phyloP scores from a whole-genome alignment of 2,329 filamentous ascomycete species.

The Diplodia seriata region DNA sequence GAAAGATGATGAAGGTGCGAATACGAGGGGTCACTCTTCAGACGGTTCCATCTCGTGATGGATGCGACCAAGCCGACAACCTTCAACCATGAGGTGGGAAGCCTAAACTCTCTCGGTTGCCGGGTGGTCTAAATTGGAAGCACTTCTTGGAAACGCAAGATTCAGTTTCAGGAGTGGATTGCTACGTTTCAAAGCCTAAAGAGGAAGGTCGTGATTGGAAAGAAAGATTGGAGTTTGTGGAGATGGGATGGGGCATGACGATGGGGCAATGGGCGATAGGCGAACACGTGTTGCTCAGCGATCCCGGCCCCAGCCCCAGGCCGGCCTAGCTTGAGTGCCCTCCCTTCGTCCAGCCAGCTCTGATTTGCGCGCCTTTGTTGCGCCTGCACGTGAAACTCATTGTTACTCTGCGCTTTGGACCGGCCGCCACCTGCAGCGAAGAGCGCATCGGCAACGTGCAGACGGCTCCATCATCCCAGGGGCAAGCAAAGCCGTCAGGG shows the following conservation, averaged over 20 bases:
- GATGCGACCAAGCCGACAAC: neutral
- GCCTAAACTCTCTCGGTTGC: too few relatives aligned
- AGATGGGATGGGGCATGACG: neutral
- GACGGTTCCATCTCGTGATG: neutral
- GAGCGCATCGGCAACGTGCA: slow-evolving; percentile 14
- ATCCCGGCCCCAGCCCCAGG: neutral
- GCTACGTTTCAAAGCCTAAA: neutral
- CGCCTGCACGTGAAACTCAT: slow-evolving; percentile 2
- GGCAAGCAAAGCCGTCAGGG: slow-evolving; percentile 11
- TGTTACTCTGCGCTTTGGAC: neutral
- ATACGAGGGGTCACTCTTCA: neutral
- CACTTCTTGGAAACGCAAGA: neutral
- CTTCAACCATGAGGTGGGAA: too few relatives aligned
- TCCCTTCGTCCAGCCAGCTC: neutral
- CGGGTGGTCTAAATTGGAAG: neutral
- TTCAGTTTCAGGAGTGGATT: neutral
- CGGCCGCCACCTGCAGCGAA: too few relatives aligned
- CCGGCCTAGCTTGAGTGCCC: neutral
- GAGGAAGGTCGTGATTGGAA: neutral
- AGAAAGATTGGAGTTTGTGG: too few relatives aligned
- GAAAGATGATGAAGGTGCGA: neutral
- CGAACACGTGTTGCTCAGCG: slow-evolving; percentile 9
- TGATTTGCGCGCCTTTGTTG: slow-evolving; percentile 19
- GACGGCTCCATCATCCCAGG: neutral
- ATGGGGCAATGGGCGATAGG: neutral